Conservation (phyloP, 352 stramenopile species). For the Pythium brassicae region DNA sequence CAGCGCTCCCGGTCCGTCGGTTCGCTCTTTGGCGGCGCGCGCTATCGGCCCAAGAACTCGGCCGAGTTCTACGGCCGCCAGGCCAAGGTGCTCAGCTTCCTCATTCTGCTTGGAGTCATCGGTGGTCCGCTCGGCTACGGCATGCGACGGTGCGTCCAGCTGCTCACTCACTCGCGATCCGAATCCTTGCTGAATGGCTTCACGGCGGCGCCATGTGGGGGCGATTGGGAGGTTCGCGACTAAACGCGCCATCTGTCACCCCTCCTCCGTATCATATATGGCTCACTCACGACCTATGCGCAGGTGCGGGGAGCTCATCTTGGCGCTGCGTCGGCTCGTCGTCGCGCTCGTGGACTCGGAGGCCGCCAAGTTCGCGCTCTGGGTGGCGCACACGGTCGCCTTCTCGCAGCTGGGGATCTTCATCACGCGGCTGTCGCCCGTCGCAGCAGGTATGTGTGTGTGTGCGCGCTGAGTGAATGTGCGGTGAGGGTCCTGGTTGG, state of each 20-base stretch:
- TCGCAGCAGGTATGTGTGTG: conserved; percentile 34
- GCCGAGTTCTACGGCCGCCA: conserved; percentile 56
- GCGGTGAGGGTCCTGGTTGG: no score
- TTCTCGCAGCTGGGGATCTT: conserved; percentile 68
- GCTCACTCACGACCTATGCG: no score
- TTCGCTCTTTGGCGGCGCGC: conserved; percentile 65
- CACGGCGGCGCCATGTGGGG: neutral
- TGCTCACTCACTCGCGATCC: no score
- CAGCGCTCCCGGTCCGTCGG: conserved; percentile 41
- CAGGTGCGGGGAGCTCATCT: conserved; percentile 38
- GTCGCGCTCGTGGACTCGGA: conserved; percentile 29
- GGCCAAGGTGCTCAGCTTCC: conserved; percentile 66
- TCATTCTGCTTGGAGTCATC: conserved; percentile 78
- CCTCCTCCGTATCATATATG: no score
- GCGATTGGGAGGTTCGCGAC: neutral
- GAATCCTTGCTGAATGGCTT: neutral
- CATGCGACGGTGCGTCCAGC: conserved; percentile 33
- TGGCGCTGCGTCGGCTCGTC: conserved; percentile 34
- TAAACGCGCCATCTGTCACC: neutral
- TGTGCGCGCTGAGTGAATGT: no score
- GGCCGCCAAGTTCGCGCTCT: conserved; percentile 41
- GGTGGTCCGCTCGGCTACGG: conserved; percentile 71
- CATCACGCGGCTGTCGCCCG: conserved; percentile 68
- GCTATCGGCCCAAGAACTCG: conserved; percentile 31
- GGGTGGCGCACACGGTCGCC: conserved; percentile 61